Evolutionary conservation across 768 basidiomycete genomes (phyloP).

Genomic region (Calocera cornea): DNA sequence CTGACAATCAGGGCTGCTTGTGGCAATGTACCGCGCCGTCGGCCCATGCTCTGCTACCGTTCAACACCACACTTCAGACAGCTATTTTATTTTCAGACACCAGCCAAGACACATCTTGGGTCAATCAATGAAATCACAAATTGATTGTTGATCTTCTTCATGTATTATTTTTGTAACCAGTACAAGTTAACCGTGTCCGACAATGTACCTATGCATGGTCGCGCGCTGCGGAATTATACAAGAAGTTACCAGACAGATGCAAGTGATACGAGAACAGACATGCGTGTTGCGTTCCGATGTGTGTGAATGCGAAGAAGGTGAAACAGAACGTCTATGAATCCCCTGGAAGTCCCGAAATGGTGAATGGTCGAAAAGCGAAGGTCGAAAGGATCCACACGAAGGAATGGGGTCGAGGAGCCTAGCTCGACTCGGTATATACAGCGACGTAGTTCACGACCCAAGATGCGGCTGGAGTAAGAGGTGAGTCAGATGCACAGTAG

Average conservation of each 20-base stretch:
- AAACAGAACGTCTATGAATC: background rate
- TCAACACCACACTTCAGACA: too few relatives aligned
- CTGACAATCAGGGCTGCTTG: background rate
- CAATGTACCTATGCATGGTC: too few relatives aligned
- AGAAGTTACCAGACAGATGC: too few relatives aligned
- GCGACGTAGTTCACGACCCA: conserved; percentile 2
- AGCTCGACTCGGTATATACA: conserved; percentile 2
- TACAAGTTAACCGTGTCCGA: background rate
- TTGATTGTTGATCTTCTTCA: background rate
- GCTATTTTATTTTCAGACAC: too few relatives aligned
- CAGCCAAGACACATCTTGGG: too few relatives aligned
- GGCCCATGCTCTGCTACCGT: too few relatives aligned
- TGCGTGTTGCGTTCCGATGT: background rate
- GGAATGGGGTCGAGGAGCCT: background rate
- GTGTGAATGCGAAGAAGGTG: background rate
- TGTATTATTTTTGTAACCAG: background rate
- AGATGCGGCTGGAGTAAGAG: background rate
- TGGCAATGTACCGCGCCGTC: background rate
- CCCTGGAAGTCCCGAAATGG: background rate
- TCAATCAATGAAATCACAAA: too few relatives aligned
- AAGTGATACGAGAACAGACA: background rate
- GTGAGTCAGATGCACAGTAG: background rate
- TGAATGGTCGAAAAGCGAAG: background rate
- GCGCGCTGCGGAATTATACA: too few relatives aligned
- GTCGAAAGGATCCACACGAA: background rate